Evolutionary conservation across 2,329 filamentous ascomycete species (phyloP), one percentile per base, ranked within the genome.

Genomic region (Diaporthe citrichinensis): DNA sequence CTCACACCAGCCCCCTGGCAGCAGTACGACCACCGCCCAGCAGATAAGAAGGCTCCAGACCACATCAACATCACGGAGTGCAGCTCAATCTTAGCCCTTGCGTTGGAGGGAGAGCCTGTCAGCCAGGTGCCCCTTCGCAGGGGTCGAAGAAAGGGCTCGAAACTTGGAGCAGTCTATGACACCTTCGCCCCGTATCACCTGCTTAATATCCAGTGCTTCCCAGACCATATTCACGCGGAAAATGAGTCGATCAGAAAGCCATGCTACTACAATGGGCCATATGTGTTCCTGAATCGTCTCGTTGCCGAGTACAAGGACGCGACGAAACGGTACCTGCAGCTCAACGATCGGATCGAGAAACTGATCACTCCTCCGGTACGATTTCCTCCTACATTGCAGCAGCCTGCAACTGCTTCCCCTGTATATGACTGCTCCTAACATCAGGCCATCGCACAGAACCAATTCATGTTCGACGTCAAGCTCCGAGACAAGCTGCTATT

Each of bases 171-270:
- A 76, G 84, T 91, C 0, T 91, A 89, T 77, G 88, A 92, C 78
- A 88, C 89, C 0, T 92, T 91, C 82, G 88, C 88, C 0, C 88
- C 91, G 0, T 93, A 90, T 88, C 90, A 92, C 73, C 86, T 92
- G 1, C 83, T 92, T 25, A 89, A 86, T 71, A 86, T 92, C 23
- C 90, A 91, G 78, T 90, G 87, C 73, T 92, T 90, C 78, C 89
- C 90, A 0, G 91, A 93, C 77, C 88, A 91, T 82, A 86, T 88
- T 68, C 88, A 87, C 74, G 89, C 86, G 1, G 87, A 90, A 28
- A 87, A 85, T 2, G 89, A 91, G 65, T 89, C 92, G 71, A 84
- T 86, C 7, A 87, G 82, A 25, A 89, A 90, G 77, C 87, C 88
- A 67, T 72, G 61, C 55, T 92, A 91, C 76, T 85, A 89, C 68